These are phyloP conservation scores for Verbascum thapsus DNA, from an alignment of 257 asterid genomes.

Conservation along the genomic window DNA sequence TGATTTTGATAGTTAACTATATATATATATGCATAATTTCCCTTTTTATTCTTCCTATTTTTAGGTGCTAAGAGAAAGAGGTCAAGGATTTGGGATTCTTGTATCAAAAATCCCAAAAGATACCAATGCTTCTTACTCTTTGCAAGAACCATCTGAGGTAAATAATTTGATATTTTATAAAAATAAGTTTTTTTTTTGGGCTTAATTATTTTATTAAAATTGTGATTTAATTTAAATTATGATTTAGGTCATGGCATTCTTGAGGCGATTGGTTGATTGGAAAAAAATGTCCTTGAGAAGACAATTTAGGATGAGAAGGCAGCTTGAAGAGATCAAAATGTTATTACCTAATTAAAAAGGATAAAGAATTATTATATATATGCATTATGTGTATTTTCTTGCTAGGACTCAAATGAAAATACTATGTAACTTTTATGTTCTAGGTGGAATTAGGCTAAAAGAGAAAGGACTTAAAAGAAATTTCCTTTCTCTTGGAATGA, in stretches of 20 bases:
- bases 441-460: slow-evolving; percentile 31
- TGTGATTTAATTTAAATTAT: not conserved
- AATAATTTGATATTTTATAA: not conserved
- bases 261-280: slow-evolving; percentile 81
- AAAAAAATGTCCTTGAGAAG: slow-evolving; percentile 48
- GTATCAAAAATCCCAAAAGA: slow-evolving; percentile 84
- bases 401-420: slow-evolving; percentile 24
- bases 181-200: not conserved
- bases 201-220: not conserved
- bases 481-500: slow-evolving; percentile 22
- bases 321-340: slow-evolving; percentile 53
- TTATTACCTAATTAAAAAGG: slow-evolving; percentile 38
- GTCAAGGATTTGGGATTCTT: slow-evolving; percentile 87
- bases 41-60: not conserved
- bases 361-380: slow-evolving; percentile 23
- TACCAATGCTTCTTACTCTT: slow-evolving; percentile 76
- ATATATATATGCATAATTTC: not conserved
- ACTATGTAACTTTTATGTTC: slow-evolving; percentile 25
- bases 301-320: slow-evolving; percentile 49
- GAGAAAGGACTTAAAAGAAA: not conserved
- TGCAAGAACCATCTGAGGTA: slow-evolving; percentile 93
- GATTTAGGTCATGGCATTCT: slow-evolving; percentile 74
- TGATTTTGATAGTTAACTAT: not conserved
- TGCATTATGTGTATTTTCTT: slow-evolving; percentile 33
- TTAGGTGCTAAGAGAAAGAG: slow-evolving; percentile 76